Percentiles rank a stretch among this genome's conserved stretches.
phyloP scores from a whole-genome alignment of 2,329 filamentous ascomycete species.

The Alternaria angustiovoidea region DNA sequence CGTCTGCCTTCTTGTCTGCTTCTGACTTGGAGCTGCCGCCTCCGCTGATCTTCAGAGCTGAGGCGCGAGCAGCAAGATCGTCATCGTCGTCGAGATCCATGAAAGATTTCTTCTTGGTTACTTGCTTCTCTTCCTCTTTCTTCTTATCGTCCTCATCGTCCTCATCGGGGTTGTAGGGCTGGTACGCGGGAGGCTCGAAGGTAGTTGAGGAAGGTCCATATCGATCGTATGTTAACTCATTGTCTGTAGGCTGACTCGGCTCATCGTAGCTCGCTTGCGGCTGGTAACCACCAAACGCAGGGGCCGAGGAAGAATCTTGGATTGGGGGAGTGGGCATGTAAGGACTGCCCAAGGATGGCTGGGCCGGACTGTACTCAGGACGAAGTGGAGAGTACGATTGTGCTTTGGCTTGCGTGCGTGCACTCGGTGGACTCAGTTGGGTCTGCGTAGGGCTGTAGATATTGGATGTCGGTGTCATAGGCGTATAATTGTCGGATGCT shows the following conservation, averaged over 20 bases:
- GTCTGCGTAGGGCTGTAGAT: conserved; percentile 43
- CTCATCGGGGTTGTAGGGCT: conserved; percentile 60
- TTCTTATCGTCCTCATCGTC: conserved; percentile 58
- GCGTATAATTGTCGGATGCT: conserved; percentile 42
- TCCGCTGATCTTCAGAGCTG: conserved; percentile 55
- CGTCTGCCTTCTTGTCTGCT: conserved; percentile 78
- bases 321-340: conserved; percentile 41
- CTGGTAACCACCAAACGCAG: conserved; percentile 40
- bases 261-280: conserved; percentile 38
- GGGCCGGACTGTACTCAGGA: conserved; percentile 32
- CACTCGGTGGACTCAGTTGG: conserved; percentile 40
- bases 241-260: conserved; percentile 18
- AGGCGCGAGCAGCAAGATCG: conserved; percentile 62
- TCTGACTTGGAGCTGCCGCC: conserved; percentile 37
- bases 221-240: conserved; percentile 37
- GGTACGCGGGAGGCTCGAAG: conserved; percentile 50
- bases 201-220: conserved; percentile 39
- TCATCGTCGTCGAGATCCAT: conserved; percentile 86
- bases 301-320: conserved; percentile 28
- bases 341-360: conserved; percentile 38
- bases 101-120: conserved; percentile 72
- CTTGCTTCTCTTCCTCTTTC: conserved; percentile 52
- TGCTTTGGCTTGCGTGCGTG: conserved; percentile 35
- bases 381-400: conserved; percentile 46
- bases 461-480: conserved; percentile 35